phyloP scores from a whole-genome alignment of 805 yeast species.

The Torulaspora franciscae region DNA sequence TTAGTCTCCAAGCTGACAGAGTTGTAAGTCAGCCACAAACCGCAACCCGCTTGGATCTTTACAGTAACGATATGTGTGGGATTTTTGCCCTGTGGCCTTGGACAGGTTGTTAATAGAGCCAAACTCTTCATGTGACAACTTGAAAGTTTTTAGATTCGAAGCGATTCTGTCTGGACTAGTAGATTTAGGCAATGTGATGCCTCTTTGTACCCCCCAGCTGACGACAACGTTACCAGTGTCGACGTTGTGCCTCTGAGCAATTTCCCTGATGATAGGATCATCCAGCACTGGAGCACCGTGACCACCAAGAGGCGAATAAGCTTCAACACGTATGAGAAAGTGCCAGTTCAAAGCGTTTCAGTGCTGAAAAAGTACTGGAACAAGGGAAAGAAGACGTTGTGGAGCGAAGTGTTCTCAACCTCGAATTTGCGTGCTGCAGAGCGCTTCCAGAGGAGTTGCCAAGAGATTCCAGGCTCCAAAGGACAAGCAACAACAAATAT shows the following conservation, averaged over 20 bases:
- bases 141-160: conserved; percentile 33
- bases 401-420: too few relatives aligned
- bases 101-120: conserved; percentile 28
- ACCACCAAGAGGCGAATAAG: conserved; percentile 76
- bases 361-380: too few relatives aligned
- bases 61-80: too few relatives aligned
- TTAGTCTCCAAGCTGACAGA: not conserved
- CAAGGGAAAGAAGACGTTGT: too few relatives aligned
- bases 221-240: conserved; percentile 49
- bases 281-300: conserved; percentile 48
- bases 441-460: too few relatives aligned
- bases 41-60: too few relatives aligned
- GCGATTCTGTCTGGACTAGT: conserved; percentile 42
- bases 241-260: conserved; percentile 41
- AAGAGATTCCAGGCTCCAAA: too few relatives aligned
- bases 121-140: conserved; percentile 37
- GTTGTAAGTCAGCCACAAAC: not conserved
- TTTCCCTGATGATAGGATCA: conserved; percentile 39
- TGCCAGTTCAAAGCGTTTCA: too few relatives aligned
- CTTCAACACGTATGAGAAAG: conserved; percentile 59
- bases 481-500: too few relatives aligned
- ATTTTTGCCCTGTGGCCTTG: conserved; percentile 29
- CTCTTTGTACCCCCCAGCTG: conserved; percentile 58
- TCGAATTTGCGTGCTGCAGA: too few relatives aligned
- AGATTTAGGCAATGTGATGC: conserved; percentile 51